Evolutionary conservation across 1,284 basidiomycete species (phyloP).

Genomic region (Fomitiporia mediterranea): DNA sequence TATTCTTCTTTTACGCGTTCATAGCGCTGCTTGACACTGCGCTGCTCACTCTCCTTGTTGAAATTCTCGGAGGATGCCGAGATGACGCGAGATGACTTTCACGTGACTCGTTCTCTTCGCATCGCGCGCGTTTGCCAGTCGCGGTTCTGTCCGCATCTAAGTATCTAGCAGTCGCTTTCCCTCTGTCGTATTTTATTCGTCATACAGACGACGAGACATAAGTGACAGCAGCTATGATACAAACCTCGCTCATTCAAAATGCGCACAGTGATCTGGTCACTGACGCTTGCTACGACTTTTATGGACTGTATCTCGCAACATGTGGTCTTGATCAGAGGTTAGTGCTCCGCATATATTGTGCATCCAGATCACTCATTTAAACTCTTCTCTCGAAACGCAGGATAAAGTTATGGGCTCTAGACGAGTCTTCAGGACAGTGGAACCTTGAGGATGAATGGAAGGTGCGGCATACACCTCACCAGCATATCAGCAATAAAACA

Average conservation of each 20-base stretch:
- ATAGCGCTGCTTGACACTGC: too few relatives aligned
- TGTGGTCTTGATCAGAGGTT: conserved; percentile 77
- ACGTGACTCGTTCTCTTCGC: too few relatives aligned
- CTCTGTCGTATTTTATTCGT: too few relatives aligned
- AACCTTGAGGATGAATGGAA: conserved; percentile 83
- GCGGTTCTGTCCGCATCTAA: too few relatives aligned
- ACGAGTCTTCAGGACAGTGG: conserved; percentile 69
- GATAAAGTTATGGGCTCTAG: conserved; percentile 79
- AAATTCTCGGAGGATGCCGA: too few relatives aligned
- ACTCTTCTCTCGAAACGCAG: conserved; percentile 33
- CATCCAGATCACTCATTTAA: neutral
- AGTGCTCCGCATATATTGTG: conserved; percentile 8
- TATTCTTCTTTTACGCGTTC: too few relatives aligned
- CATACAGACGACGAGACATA: too few relatives aligned
- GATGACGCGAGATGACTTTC: too few relatives aligned
- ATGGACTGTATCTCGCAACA: conserved; percentile 75
- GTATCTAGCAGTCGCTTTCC: too few relatives aligned
- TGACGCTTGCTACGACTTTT: conserved; percentile 85
- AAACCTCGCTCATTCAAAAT: conserved; percentile 67
- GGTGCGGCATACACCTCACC: conserved; percentile 38
- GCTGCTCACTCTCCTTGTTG: too few relatives aligned
- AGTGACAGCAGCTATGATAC: conserved; percentile 70
- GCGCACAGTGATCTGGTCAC: conserved; percentile 77
- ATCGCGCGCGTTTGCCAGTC: too few relatives aligned
- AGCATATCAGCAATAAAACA: neutral